Percentiles rank a stretch among this genome's conserved stretches.
phyloP scores from a whole-genome alignment of 768 basidiomycete species.

The Naganishia vaughanmartiniae region DNA sequence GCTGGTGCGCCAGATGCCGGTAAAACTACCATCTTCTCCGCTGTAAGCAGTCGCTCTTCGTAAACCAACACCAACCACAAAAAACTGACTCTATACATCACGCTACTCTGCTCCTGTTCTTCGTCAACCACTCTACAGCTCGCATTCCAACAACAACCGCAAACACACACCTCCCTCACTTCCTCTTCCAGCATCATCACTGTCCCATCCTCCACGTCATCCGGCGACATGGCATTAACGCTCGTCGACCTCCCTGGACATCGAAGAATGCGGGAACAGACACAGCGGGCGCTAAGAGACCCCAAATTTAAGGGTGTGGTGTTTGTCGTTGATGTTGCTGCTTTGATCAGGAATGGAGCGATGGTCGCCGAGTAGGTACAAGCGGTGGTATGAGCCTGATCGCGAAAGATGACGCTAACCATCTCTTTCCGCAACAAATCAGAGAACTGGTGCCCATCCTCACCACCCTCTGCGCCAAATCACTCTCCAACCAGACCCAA shows the following conservation, averaged over 20 bases:
- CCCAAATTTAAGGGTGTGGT: conserved; percentile 23
- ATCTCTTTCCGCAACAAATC: neutral
- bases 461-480: conserved; percentile 36
- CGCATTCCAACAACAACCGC: conserved; percentile 35
- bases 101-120: neutral
- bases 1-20: conserved; percentile 45
- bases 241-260: conserved; percentile 50
- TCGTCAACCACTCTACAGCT: conserved; percentile 32
- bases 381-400: no score
- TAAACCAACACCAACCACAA: neutral
- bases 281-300: conserved; percentile 32
- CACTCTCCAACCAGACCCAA: conserved; percentile 23
- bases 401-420: neutral
- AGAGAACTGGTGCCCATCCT: conserved; percentile 45
- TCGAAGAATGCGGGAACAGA: conserved; percentile 44
- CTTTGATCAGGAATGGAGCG: conserved; percentile 41
- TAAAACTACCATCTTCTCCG: conserved; percentile 48
- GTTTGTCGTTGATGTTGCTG: conserved; percentile 47
- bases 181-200: conserved; percentile 29
- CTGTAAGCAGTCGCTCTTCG: conserved; percentile 31
- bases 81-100: neutral
- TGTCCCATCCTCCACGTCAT: neutral
- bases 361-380: conserved; percentile 45
- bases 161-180: conserved; percentile 41
- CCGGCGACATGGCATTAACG: conserved; percentile 30